Percentiles rank a stretch among this genome's conserved stretches.
Conservation (phyloP, 768 basidiomycete species). For the Omphalotus guepiniiformis region DNA sequence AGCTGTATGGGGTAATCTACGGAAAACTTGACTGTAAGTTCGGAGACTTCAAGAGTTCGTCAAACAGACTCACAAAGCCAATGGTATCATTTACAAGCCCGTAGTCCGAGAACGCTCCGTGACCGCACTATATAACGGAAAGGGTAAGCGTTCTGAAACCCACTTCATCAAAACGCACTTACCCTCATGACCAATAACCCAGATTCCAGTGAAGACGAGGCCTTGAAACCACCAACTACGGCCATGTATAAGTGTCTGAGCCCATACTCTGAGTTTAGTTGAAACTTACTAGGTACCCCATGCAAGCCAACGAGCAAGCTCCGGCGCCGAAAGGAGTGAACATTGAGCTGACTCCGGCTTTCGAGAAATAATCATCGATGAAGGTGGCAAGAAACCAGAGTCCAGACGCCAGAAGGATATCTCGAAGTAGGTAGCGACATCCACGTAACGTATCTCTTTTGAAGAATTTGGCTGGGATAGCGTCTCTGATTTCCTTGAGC, state of each 20-base stretch:
- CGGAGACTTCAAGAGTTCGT: not conserved
- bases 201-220: slow-evolving; percentile 53
- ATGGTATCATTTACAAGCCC: slow-evolving; percentile 43
- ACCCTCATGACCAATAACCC: slow-evolving; percentile 61
- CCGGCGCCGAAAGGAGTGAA: slow-evolving; percentile 34
- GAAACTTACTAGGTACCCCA: slow-evolving; percentile 45
- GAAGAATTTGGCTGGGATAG: slow-evolving; percentile 44
- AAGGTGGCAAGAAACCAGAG: slow-evolving; percentile 38
- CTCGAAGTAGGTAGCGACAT: slow-evolving; percentile 39
- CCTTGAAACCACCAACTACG: slow-evolving; percentile 66
- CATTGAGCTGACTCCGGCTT: slow-evolving; percentile 14
- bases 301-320: slow-evolving; percentile 33
- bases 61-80: slow-evolving; percentile 38
- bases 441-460: slow-evolving; percentile 37
- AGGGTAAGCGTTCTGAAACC: not conserved
- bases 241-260: too few species aligned
- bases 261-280: not conserved
- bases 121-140: slow-evolving; percentile 41
- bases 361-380: slow-evolving; percentile 40
- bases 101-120: slow-evolving; percentile 51
- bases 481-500: slow-evolving; percentile 45
- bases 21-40: not conserved
- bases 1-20: slow-evolving; percentile 14
- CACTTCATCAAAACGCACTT: slow-evolving; percentile 6
- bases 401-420: slow-evolving; percentile 38